A percentile compares a stretch with the other conserved stretches of the same genome.
These are phyloP conservation scores for Osmanthus fragrans DNA, from an alignment of 257 asterid species.

Conservation along the genomic window DNA sequence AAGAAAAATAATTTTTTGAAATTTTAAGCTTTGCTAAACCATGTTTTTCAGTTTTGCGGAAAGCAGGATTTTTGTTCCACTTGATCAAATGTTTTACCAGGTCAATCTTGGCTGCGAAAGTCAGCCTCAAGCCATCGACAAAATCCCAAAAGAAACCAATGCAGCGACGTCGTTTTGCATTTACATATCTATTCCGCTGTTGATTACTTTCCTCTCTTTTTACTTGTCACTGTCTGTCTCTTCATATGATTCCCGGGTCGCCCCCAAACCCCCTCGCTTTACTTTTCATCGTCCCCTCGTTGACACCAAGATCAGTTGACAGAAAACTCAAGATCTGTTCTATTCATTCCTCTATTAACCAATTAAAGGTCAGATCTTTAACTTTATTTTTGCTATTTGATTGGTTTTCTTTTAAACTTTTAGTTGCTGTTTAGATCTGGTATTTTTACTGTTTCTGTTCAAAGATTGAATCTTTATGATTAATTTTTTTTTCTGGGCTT, in stretches of 20 bases:
- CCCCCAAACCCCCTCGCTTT: slow-evolving; percentile 6
- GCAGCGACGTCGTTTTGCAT: background rate
- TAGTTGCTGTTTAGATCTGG: slow-evolving; percentile 25
- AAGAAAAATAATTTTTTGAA: no score
- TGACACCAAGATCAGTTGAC: slow-evolving; percentile 31
- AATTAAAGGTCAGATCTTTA: slow-evolving; percentile 31
- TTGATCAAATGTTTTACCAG: background rate
- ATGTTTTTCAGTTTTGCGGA: no score
- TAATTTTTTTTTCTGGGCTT: slow-evolving; percentile 7
- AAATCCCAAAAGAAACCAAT: background rate
- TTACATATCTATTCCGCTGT: background rate
- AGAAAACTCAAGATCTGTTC: slow-evolving; percentile 22
- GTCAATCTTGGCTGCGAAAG: background rate
- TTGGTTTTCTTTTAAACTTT: slow-evolving; percentile 5
- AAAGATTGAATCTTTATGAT: slow-evolving; percentile 23
- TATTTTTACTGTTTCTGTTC: slow-evolving; percentile 12
- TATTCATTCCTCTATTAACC: slow-evolving; percentile 12
- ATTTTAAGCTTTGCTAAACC: no score
- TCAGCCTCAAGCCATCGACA: background rate
- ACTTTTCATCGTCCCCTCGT: slow-evolving; percentile 26
- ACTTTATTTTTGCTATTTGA: background rate
- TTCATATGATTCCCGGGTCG: background rate
- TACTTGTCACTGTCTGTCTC: background rate
- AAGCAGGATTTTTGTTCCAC: no score
- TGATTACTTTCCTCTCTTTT: background rate